Base-by-base conservation (phyloP, 192 early-diverging fungal species). In the Podila epigama region DNA sequence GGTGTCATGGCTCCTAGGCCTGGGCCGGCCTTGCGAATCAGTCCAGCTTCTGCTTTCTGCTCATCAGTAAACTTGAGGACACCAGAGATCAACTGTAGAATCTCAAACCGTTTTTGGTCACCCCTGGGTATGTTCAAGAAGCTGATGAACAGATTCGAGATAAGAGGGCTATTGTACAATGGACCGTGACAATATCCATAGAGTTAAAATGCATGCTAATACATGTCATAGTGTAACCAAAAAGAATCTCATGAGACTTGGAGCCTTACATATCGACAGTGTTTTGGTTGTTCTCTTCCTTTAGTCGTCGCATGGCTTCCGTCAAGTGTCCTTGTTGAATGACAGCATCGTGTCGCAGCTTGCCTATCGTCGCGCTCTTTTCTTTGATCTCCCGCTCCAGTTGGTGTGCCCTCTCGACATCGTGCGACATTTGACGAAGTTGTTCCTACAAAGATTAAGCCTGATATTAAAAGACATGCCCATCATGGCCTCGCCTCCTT, bases 31-130 rank as follows among this genome's bases (percentile, higher is more conserved):
- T 79, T 87, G 51, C 93, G 82, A 29, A 92, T 90, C 44, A 97
- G 79, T 25, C 94, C 93, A 18, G 91, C 88, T 66, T 92, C 87
- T 41, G 87, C 91, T 63, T 95, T 93, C 67, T 99, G 95, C 79
- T 95, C 93, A 50, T 96, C 95, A 10, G 77, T 88, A 41, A 96
- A 89, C 72, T 95, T 89, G 36, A 99, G 81, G 20, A 97, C 92
- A 67, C 86, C 92, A 15, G 93, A 90, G 79, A 99, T 96, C 51
- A 99, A 86, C 53, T 89, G 89, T 66, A 99, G 73, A 44, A 97
- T 94, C 70, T 99, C 96, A 69, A 88, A 99, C 34, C 94, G 86
- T 79, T 96, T 97, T 37, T 89, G 84, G 75, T 97, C 96, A 42
- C 95, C 96, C 28, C 95, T 88, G 28, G 92, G 92, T 41, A 93